Evolutionary conservation across 495 filamentous ascomycete genomes (phyloP).

Genomic region (Neurospora tetrasperma): DNA sequence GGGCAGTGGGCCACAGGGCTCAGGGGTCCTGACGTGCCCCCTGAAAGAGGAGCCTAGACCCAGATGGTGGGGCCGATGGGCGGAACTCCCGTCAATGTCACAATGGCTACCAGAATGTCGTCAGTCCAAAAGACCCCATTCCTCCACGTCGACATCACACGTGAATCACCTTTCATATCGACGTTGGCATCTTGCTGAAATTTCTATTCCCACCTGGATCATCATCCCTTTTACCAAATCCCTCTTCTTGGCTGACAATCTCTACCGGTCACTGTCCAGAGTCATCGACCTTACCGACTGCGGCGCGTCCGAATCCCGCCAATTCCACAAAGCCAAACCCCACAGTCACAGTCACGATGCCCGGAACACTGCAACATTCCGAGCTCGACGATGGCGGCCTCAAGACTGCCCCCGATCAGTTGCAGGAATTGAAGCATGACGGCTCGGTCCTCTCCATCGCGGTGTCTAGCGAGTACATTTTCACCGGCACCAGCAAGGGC

Average conservation of each 20-base stretch:
- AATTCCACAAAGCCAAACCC: background rate
- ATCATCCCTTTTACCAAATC: background rate
- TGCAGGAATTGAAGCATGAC: slow-evolving; percentile 60
- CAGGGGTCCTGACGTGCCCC: background rate
- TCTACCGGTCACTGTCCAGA: background rate
- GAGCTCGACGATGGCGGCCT: slow-evolving; percentile 29
- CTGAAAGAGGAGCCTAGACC: background rate
- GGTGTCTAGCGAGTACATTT: slow-evolving; percentile 54
- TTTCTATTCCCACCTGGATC: background rate
- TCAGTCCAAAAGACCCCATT: background rate
- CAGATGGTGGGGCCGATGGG: background rate
- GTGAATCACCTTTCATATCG: background rate
- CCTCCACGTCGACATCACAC: background rate
- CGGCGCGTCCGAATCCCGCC: background rate
- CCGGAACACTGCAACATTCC: slow-evolving; percentile 25
- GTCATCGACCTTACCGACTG: background rate
- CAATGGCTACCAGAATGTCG: background rate
- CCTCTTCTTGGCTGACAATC: background rate
- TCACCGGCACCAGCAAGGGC: slow-evolving; percentile 83
- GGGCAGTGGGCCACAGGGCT: background rate
- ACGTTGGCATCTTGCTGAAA: background rate
- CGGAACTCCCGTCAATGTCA: background rate
- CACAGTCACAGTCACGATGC: slow-evolving; percentile 11
- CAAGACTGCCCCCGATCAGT: slow-evolving; percentile 41
- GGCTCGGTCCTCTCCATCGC: slow-evolving; percentile 64